Conservation (phyloP, 2,329 filamentous ascomycete genomes). For the Monilinia aucupariae region DNA sequence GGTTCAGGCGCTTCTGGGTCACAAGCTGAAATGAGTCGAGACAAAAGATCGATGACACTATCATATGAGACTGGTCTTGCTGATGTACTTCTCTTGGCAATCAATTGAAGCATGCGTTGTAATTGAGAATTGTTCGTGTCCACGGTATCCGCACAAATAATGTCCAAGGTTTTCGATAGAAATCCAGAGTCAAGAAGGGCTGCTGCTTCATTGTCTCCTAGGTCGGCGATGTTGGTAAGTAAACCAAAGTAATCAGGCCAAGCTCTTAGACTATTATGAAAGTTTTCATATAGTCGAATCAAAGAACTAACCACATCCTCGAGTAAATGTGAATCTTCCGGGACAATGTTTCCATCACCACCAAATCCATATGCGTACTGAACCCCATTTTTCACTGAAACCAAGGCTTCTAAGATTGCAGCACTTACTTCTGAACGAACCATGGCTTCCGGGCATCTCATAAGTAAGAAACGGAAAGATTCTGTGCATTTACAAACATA, state of each 20-base stretch:
- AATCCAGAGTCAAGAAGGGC: constrained; percentile 57
- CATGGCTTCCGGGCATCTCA: constrained; percentile 51
- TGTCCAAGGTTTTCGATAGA: constrained; percentile 43
- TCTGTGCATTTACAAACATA: constrained; percentile 54
- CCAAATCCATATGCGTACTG: constrained; percentile 44
- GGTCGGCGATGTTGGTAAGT: constrained; percentile 58
- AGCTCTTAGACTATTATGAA: constrained; percentile 56
- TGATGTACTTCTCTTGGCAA: constrained; percentile 45
- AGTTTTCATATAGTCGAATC: constrained; percentile 53
- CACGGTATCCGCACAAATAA: constrained; percentile 32
- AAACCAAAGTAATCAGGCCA: constrained; percentile 75
- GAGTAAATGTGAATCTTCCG: constrained; percentile 33
- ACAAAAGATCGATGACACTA: constrained; percentile 47
- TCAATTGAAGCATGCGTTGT: constrained; percentile 46
- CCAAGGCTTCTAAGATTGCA: constrained; percentile 49
- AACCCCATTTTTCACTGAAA: constrained; percentile 45
- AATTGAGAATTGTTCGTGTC: constrained; percentile 43
- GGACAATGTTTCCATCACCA: constrained; percentile 29
- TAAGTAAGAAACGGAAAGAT: constrained; percentile 58
- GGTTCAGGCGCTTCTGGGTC: constrained; percentile 22
- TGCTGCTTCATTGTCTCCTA: constrained; percentile 54
- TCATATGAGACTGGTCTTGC: constrained; percentile 51
- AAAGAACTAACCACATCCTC: constrained; percentile 43
- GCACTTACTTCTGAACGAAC: constrained; percentile 50
- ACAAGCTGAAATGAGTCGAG: constrained; percentile 33